Evolutionary conservation across 2,329 filamentous ascomycete genomes (phyloP).

Genomic region (Trematosphaeria pertusa): DNA sequence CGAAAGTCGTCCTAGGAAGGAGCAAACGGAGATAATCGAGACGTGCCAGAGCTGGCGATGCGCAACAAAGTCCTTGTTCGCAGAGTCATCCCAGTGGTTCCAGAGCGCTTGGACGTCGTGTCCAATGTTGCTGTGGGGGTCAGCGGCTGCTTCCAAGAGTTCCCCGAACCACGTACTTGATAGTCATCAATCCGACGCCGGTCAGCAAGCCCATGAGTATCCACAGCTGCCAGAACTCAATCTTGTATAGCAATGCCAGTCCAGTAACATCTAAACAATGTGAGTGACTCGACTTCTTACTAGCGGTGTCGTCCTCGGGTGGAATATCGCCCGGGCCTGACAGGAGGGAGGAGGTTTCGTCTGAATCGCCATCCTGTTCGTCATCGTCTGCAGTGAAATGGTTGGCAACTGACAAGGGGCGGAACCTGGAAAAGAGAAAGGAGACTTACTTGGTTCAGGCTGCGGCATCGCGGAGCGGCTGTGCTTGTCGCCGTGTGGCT

Average conservation of each 20-base stretch:
- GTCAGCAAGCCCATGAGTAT: constrained; percentile 87
- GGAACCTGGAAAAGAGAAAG: constrained; percentile 16
- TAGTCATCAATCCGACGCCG: constrained; percentile 96
- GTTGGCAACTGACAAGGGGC: constrained; percentile 42
- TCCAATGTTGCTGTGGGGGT: constrained; percentile 78
- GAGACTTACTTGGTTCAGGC: constrained; percentile 71
- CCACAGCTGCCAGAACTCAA: constrained; percentile 93
- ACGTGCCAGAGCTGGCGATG: constrained; percentile 89
- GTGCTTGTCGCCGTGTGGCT: constrained; percentile 54
- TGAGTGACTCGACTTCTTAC: constrained; percentile 75
- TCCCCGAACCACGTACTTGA: constrained; percentile 73
- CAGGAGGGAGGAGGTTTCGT: constrained; percentile 84
- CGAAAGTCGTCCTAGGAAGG: constrained; percentile 80
- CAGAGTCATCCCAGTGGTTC: constrained; percentile 80
- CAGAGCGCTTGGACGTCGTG: constrained; percentile 88
- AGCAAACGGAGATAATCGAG: constrained; percentile 88
- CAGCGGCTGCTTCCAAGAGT: constrained; percentile 40
- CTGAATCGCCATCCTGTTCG: constrained; percentile 55
- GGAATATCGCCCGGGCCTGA: constrained; percentile 66
- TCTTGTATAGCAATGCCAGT: constrained; percentile 70
- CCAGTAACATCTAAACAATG: constrained; percentile 92
- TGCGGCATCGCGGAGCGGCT: constrained; percentile 44
- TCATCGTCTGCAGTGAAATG: constrained; percentile 41
- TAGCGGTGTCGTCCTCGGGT: constrained; percentile 55
- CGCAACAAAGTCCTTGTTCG: constrained; percentile 76